A percentile compares a stretch with the other conserved stretches of the same genome.
Evolutionary conservation across 129 eudicot genomes (phyloP).

Genomic region (Pittosporum tobira): DNA sequence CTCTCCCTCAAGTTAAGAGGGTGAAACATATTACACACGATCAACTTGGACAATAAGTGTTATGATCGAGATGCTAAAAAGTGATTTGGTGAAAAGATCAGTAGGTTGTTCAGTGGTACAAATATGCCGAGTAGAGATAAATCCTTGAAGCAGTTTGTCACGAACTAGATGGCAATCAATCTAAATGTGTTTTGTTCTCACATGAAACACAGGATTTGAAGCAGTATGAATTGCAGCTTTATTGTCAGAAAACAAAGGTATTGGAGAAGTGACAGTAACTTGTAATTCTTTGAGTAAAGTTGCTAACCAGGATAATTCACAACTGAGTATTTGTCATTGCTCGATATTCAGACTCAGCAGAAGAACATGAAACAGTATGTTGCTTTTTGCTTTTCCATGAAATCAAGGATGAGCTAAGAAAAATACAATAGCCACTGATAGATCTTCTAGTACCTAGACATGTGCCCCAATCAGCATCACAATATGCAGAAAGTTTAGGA

Average conservation of each 20-base stretch:
- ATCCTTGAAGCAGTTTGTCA: too few species aligned
- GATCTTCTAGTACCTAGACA: neutral
- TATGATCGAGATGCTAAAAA: too few species aligned
- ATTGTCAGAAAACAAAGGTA: conserved; percentile 1
- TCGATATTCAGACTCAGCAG: conserved; percentile 7
- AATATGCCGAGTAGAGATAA: too few species aligned
- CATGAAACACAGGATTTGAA: too few species aligned
- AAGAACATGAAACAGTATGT: neutral
- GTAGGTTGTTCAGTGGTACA: too few species aligned
- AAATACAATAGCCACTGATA: neutral
- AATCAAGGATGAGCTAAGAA: neutral
- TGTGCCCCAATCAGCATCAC: conserved; percentile 8
- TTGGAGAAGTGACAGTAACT: too few species aligned
- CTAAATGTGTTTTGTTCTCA: too few species aligned
- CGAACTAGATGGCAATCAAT: too few species aligned
- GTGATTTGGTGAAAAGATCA: too few species aligned
- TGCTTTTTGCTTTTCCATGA: conserved; percentile 14
- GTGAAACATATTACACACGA: too few species aligned
- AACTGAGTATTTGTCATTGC: neutral
- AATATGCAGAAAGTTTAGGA: neutral
- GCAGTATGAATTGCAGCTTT: conserved; percentile 1
- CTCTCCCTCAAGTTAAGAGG: too few species aligned
- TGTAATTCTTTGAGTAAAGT: neutral
- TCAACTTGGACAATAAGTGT: too few species aligned
- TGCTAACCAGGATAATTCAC: neutral